Base-by-base conservation (phyloP, 169 alveolate species). In the Theileria equi region DNA sequence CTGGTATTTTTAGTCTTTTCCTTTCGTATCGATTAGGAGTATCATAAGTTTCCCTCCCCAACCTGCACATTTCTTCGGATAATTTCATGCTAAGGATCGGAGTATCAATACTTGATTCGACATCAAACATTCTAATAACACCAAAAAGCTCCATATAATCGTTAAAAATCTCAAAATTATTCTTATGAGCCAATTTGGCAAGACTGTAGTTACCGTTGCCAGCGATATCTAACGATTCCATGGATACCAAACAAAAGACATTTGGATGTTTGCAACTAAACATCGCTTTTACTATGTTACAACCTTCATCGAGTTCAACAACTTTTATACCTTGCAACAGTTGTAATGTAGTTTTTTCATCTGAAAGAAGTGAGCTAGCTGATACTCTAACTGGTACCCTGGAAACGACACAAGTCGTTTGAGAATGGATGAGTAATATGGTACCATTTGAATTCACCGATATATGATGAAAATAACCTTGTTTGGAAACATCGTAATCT, bases 391-490 rank as follows among this genome's bases (percentile, higher is more conserved):
- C n/a, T 1, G 85, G 85, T 5, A 65, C 34, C 41, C 55, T 60
- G 0, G 29, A 63, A 6, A 76, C 71, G n/a, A 50, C 64, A 21
- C 50, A 53, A 16, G 52, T 47, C 4, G 74, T 41, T 16, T 35
- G 41, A 3, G 85, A 55, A 11, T 29, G 21, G 6, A 76, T 48
- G 25, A 65, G 32, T 36, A 76, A 31, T 38, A 63, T 41, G 8
- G 79, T 16, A 5, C 74, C 80, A 36, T 76, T 48, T 31, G 21
- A 19, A 23, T 76, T 76, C 7, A 76, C 80, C 3, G 69, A 63
- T 17, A 76, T 65, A n/a, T 76, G 55, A 25, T 63, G 40, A 52
- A 76, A 55, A 29, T 63, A 76, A 6, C 77, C 79, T 21, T 52
- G 32, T 26, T 65, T 48, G 35, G 48, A 49, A 28, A 28, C 69